Evolutionary conservation across 257 asterid species (phyloP).

Genomic region (Plectranthus barbatus): DNA sequence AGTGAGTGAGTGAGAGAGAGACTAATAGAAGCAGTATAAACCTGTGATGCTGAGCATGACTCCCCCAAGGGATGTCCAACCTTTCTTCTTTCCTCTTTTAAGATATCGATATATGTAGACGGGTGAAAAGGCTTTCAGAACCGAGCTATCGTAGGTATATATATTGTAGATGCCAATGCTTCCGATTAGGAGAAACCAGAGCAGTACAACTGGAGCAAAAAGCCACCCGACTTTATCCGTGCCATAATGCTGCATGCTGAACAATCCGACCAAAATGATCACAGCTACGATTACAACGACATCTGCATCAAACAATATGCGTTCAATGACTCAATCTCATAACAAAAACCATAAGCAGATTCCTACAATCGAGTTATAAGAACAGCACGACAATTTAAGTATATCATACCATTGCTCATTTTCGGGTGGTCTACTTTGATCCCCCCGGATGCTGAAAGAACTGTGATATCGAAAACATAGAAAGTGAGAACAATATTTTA

Average conservation of each 20-base stretch:
- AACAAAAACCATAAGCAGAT: not conserved
- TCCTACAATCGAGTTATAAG: too few relatives aligned
- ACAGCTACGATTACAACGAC: slow-evolving; percentile 83
- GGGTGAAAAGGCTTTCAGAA: slow-evolving; percentile 82
- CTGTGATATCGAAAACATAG: slow-evolving; percentile 18
- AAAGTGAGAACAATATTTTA: too few relatives aligned
- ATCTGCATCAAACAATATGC: slow-evolving; percentile 52
- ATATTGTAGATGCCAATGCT: slow-evolving; percentile 86
- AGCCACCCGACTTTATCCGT: slow-evolving; percentile 98
- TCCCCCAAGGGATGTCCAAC: slow-evolving; percentile 95
- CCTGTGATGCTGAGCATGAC: slow-evolving; percentile 99
- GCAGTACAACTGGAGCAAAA: slow-evolving; percentile 85
- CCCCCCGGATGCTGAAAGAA: slow-evolving; percentile 95
- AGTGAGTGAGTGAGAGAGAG: not conserved
- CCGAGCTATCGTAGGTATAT: slow-evolving; percentile 68
- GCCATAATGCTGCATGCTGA: slow-evolving; percentile 94
- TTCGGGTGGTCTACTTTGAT: slow-evolving; percentile 79
- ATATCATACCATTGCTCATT: slow-evolving; percentile 66
- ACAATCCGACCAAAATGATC: slow-evolving; percentile 73
- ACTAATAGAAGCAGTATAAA: slow-evolving; percentile 10
- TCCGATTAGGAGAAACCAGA: slow-evolving; percentile 92
- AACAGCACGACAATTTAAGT: not conserved
- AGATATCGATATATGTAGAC: slow-evolving; percentile 67
- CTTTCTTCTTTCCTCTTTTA: slow-evolving; percentile 42
- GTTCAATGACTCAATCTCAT: slow-evolving; percentile 9